These are phyloP conservation scores for Stenogyne calaminthoides DNA, from an alignment of 305 asterid species.

Conservation along the genomic window DNA sequence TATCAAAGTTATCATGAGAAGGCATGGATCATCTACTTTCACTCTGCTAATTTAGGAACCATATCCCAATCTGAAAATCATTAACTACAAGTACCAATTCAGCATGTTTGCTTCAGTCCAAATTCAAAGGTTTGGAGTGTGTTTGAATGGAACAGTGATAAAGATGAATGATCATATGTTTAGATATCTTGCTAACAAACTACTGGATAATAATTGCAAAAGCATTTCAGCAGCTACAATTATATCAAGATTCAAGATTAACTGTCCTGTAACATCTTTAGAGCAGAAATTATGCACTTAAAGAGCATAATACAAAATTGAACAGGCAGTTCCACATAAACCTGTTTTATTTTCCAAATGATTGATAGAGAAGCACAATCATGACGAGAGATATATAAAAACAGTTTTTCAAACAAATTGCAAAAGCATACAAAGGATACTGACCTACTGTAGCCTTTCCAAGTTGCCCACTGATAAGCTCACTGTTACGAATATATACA, in stretches of 20 bases:
- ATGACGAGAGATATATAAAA: background rate
- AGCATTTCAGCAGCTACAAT: conserved; percentile 10
- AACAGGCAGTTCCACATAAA: conserved; percentile 15
- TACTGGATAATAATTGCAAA: conserved; percentile 11
- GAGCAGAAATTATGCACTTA: conserved; percentile 18
- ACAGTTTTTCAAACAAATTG: background rate
- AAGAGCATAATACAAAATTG: background rate
- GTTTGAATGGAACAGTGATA: background rate
- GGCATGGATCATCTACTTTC: background rate
- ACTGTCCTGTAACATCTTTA: background rate
- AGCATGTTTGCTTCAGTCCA: background rate
- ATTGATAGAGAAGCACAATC: conserved; percentile 5
- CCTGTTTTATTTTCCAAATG: background rate
- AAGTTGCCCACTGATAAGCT: conserved; percentile 93
- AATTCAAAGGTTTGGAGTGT: background rate
- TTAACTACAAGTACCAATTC: background rate
- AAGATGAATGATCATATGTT: background rate
- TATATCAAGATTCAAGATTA: background rate
- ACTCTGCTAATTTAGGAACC: background rate
- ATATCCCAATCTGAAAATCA: background rate
- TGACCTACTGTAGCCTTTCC: conserved; percentile 97
- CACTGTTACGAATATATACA: conserved; percentile 89
- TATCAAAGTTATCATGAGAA: background rate
- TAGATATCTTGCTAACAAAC: background rate
- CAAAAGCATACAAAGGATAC: conserved; percentile 33